A percentile compares a stretch with the other conserved stretches of the same genome.
Conservation (phyloP, 1,284 basidiomycete species). For the Pisolithus thermaeus region DNA sequence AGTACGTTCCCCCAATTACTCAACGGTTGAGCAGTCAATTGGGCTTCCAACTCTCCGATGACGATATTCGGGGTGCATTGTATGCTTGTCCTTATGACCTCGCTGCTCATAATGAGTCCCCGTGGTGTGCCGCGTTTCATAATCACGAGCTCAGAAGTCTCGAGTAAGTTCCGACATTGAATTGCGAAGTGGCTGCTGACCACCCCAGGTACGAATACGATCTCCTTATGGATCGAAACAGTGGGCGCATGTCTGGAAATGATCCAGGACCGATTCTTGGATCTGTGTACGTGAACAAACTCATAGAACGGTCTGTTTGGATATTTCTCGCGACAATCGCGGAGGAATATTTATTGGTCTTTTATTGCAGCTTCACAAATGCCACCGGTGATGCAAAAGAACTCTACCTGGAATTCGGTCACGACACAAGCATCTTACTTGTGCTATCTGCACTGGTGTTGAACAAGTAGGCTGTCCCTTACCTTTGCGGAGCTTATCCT, state of each 20-base stretch:
- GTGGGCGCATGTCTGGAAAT: slow-evolving; percentile 38
- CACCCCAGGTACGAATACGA: slow-evolving; percentile 36
- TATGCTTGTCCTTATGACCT: slow-evolving; percentile 39
- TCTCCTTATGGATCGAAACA: slow-evolving; percentile 40
- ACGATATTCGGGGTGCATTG: slow-evolving; percentile 35
- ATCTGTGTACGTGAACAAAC: slow-evolving; percentile 37
- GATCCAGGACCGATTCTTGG: slow-evolving; percentile 37
- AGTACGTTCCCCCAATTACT: slow-evolving; percentile 38
- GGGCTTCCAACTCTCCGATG: slow-evolving; percentile 27
- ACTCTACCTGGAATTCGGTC: slow-evolving; percentile 43
- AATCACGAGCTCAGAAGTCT: slow-evolving; percentile 32
- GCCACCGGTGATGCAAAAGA: slow-evolving; percentile 27
- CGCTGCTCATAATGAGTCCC: slow-evolving; percentile 30
- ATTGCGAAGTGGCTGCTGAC: background rate
- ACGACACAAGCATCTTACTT: slow-evolving; percentile 44
- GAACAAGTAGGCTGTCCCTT: slow-evolving; percentile 27
- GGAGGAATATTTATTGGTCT: background rate
- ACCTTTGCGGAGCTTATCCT: background rate
- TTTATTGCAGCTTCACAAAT: slow-evolving; percentile 32
- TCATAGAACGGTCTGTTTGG: slow-evolving; percentile 34
- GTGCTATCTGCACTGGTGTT: slow-evolving; percentile 39
- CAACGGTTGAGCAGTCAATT: slow-evolving; percentile 32
- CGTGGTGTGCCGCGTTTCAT: slow-evolving; percentile 36
- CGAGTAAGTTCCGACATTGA: slow-evolving; percentile 26
- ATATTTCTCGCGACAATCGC: background rate